These are phyloP conservation scores for Aspergillus ibericus DNA, from an alignment of 2,329 filamentous ascomycete species.

Conservation along the genomic window DNA sequence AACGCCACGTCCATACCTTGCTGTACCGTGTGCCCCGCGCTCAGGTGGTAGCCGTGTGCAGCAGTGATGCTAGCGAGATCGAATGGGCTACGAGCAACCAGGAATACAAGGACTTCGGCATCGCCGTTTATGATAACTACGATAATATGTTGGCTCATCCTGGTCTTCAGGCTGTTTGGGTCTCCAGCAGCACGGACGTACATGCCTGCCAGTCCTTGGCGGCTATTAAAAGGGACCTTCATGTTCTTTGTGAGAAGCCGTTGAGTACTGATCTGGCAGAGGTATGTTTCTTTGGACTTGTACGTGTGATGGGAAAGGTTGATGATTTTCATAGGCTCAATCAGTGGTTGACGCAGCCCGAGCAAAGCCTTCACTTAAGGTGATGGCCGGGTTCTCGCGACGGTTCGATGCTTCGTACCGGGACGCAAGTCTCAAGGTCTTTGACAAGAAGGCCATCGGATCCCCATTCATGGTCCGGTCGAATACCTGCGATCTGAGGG, in stretches of 20 bases:
- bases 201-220: conserved; percentile 53
- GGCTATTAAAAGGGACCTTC: conserved; percentile 50
- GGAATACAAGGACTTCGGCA: conserved; percentile 42
- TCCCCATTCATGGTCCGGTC: conserved; percentile 57
- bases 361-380: conserved; percentile 54
- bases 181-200: conserved; percentile 51
- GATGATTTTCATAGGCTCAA: conserved; percentile 46
- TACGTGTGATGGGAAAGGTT: neutral
- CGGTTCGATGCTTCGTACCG: conserved; percentile 63
- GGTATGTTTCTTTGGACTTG: conserved; percentile 36
- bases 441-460: conserved; percentile 53
- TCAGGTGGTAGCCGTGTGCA: conserved; percentile 11
- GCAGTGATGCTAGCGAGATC: conserved; percentile 33
- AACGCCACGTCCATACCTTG: conserved; percentile 14
- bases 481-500: conserved; percentile 63
- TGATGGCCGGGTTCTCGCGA: conserved; percentile 61
- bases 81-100: conserved; percentile 48
- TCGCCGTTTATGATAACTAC: conserved; percentile 49
- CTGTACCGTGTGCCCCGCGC: conserved; percentile 7
- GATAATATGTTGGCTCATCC: conserved; percentile 52
- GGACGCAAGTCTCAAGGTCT: conserved; percentile 52
- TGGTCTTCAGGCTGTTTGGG: conserved; percentile 51
- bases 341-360: conserved; percentile 55
- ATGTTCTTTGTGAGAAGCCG: conserved; percentile 52
- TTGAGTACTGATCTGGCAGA: conserved; percentile 54